Evolutionary conservation across 139 green algal species (phyloP).

Genomic region (Diplosphaera chodatii): DNA sequence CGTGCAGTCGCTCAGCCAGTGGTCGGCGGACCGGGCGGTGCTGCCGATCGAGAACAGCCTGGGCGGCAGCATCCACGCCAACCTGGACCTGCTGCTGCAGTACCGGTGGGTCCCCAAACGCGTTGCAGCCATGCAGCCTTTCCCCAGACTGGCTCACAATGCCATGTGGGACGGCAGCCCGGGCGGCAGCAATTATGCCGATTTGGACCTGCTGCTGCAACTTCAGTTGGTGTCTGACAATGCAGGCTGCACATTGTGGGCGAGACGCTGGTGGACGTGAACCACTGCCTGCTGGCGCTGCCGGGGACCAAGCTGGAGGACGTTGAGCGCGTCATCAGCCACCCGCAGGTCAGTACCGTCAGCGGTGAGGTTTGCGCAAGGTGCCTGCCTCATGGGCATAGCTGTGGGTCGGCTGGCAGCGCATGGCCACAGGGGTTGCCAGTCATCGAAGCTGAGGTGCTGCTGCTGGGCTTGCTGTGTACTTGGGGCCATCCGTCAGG

Average conservation of each 20-base stretch:
- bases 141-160: too few species aligned
- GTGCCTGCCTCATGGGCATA: too few species aligned
- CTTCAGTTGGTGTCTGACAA: too few species aligned
- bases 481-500: too few species aligned
- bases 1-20: slow-evolving; percentile 35
- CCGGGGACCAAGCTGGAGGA: slow-evolving; percentile 71
- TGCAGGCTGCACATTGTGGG: slow-evolving; percentile 79
- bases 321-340: slow-evolving; percentile 78
- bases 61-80: slow-evolving; percentile 75
- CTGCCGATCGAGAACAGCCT: slow-evolving; percentile 81
- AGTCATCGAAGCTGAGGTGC: too few species aligned
- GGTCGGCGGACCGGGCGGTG: slow-evolving; percentile 62
- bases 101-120: slow-evolving; percentile 37
- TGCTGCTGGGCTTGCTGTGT: too few species aligned
- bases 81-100: slow-evolving; percentile 87
- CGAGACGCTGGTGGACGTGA: slow-evolving; percentile 76
- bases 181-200: slow-evolving; percentile 76
- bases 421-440: too few species aligned
- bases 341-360: slow-evolving; percentile 73
- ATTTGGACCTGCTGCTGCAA: slow-evolving; percentile 81
- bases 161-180: slow-evolving; percentile 83
- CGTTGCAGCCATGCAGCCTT: too few species aligned
- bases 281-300: slow-evolving; percentile 93
- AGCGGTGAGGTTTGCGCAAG: too few species aligned
- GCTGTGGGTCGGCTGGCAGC: too few species aligned